Evolutionary conservation across 2,329 filamentous ascomycete species (phyloP).

Genomic region (Trichoderma guizhouense): DNA sequence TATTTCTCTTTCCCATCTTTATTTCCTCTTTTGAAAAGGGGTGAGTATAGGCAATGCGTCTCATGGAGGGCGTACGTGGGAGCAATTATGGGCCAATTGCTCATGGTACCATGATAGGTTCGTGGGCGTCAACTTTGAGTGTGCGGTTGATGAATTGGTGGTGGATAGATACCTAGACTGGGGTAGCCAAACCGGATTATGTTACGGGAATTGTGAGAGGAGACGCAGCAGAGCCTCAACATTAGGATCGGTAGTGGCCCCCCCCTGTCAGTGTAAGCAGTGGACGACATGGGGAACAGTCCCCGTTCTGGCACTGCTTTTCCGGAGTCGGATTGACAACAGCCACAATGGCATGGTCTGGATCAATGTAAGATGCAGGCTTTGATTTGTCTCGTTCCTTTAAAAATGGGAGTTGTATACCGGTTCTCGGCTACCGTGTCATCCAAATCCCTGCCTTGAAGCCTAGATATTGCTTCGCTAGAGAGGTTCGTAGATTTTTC

Average conservation of each 20-base stretch:
- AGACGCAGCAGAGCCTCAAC: not conserved
- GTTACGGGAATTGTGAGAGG: not conserved
- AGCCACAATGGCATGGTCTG: not conserved
- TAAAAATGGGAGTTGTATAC: not conserved
- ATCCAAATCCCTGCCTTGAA: not conserved
- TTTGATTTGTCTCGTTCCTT: not conserved
- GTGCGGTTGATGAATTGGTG: not conserved
- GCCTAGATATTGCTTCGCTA: not conserved
- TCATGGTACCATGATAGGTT: not conserved
- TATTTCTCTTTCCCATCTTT: not conserved
- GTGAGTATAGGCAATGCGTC: not conserved
- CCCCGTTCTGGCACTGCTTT: not conserved
- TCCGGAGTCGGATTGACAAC: not conserved
- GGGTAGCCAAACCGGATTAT: not conserved
- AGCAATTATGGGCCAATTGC: not conserved
- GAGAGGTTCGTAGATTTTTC: not conserved
- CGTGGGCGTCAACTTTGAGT: not conserved
- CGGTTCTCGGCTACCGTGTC: not conserved
- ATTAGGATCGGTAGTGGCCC: not conserved
- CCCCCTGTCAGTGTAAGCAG: not conserved
- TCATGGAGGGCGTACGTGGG: not conserved
- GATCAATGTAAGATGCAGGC: not conserved
- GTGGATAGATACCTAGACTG: not conserved
- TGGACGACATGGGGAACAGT: not conserved
- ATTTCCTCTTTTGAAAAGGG: not conserved